Base-by-base conservation (phyloP, 768 basidiomycete genomes). In the Boletus barrowsii region DNA sequence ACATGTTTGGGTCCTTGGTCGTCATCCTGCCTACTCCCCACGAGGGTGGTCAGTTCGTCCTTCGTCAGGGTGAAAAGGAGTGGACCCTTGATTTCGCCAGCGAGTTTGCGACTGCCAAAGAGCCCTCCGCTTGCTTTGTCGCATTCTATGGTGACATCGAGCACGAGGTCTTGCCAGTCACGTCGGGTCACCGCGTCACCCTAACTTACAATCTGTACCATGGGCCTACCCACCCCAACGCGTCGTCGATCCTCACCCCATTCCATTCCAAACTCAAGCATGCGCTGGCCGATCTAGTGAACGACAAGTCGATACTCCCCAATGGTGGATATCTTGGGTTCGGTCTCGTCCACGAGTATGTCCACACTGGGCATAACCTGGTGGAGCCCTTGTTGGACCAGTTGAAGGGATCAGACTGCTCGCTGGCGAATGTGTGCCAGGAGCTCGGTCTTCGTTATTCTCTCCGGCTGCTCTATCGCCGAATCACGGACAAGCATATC, bases 1-100 rank as follows among this genome's bases (percentile, higher is more conserved):
- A 60, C 26, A 81, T 82, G 75, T 76, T 83, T 36, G 81, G 77
- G 1, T 81, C 81, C 2, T 72, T 84, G 10, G 75, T 82, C 1
- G 57, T 82, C 33, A 71, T 78, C n/a, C 73, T 80, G 47, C 81
- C 81, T 15, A 76, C 76, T 1, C 20, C 58, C 0, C 58, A 61
- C 40, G 49, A 53, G 17, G 51, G 58, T 3, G 59, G 61, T 13
- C 55, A 57, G 41, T 29, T 62, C 15, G 52, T 54, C 6, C 60
- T 60, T 17, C 49, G 52, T 15, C 26, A 57, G 0, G 49, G 40
- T 3, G 35, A 37, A 3, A 53, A 50, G 14, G 47, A 53, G 20
- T 56, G 54, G 60, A 56, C 37, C 1, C 0, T 56, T 3, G 54
- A 56, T n/a, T 48, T 55, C 26, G 2, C 54, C 0, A 29, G 51